These are phyloP conservation scores for Mrakia gelida DNA, from an alignment of 768 basidiomycete species.

Conservation along the genomic window DNA sequence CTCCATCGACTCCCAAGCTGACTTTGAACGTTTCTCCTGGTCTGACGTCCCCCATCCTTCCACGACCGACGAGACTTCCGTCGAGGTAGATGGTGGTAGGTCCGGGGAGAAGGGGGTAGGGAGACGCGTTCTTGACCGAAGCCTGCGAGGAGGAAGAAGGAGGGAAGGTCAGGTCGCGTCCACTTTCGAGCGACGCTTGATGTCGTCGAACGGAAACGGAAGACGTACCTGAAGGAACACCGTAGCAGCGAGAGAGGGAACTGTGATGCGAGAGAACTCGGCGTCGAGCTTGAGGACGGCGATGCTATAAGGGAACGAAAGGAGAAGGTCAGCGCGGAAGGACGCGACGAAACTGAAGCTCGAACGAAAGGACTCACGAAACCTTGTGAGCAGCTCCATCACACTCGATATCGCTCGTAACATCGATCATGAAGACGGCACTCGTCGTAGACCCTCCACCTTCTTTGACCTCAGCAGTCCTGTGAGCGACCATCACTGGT, in stretches of 20 bases:
- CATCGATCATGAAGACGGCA: conserved; percentile 3
- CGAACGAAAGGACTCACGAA: conserved; percentile 9
- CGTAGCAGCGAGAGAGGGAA: not conserved
- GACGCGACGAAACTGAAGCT: no score
- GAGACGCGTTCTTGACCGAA: conserved; percentile 9
- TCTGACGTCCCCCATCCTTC: not conserved
- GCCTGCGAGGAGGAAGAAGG: not conserved
- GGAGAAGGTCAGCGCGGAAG: not conserved
- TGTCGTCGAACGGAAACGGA: no score
- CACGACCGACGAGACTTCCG: not conserved
- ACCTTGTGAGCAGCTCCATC: conserved; percentile 19
- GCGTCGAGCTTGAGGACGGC: not conserved
- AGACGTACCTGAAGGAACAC: conserved; percentile 19
- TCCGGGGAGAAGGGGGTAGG: conserved; percentile 15
- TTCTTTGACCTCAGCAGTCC: not conserved
- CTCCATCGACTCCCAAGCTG: conserved; percentile 23
- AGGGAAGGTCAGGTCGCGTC: not conserved
- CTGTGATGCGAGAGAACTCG: conserved; percentile 17
- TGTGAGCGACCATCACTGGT: no score
- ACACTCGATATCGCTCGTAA: conserved; percentile 6
- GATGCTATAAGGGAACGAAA: not conserved
- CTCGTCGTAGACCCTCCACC: not conserved
- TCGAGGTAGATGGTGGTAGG: conserved; percentile 22
- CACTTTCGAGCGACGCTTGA: no score
- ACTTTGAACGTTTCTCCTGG: conserved; percentile 5